These are phyloP conservation scores for Solioccasus polychromus DNA, from an alignment of 768 basidiomycete genomes.

Conservation along the genomic window DNA sequence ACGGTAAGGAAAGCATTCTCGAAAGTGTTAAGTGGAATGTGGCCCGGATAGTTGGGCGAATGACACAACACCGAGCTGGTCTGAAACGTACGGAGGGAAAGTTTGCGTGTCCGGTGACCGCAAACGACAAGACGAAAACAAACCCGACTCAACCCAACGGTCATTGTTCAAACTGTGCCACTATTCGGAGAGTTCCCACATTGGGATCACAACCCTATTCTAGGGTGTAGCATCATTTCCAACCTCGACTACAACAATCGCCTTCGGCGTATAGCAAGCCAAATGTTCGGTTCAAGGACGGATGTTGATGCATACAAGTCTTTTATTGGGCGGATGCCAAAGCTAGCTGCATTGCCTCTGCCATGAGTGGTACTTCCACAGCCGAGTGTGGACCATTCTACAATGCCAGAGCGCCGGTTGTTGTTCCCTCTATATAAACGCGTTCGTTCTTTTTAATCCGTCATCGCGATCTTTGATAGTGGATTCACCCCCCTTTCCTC, in stretches of 20 bases:
- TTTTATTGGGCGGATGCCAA: background rate
- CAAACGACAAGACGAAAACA: background rate
- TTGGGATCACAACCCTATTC: conserved; percentile 20
- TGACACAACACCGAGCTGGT: conserved; percentile 6
- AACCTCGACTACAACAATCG: too few species aligned
- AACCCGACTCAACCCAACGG: too few species aligned
- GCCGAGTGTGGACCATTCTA: conserved; percentile 21
- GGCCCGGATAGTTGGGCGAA: conserved; percentile 67
- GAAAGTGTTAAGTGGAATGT: conserved; percentile 77
- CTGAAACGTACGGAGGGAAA: conserved; percentile 18
- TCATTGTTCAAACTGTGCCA: too few species aligned
- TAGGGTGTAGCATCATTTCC: too few species aligned
- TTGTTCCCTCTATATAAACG: conserved; percentile 18
- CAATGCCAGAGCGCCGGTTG: conserved; percentile 26
- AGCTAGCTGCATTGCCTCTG: conserved; percentile 12
- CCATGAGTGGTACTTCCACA: conserved; percentile 19
- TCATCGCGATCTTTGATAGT: conserved; percentile 5
- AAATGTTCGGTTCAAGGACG: background rate
- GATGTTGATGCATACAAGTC: too few species aligned
- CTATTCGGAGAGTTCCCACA: too few species aligned
- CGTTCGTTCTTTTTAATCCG: background rate
- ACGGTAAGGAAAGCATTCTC: conserved; percentile 83
- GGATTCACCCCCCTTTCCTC: background rate
- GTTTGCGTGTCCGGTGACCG: too few species aligned
- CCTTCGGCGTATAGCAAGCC: too few species aligned